Percentiles rank a stretch among this genome's conserved stretches.
Conservation (phyloP, 129 eudicot genomes). For the Cynara cardunculus region DNA sequence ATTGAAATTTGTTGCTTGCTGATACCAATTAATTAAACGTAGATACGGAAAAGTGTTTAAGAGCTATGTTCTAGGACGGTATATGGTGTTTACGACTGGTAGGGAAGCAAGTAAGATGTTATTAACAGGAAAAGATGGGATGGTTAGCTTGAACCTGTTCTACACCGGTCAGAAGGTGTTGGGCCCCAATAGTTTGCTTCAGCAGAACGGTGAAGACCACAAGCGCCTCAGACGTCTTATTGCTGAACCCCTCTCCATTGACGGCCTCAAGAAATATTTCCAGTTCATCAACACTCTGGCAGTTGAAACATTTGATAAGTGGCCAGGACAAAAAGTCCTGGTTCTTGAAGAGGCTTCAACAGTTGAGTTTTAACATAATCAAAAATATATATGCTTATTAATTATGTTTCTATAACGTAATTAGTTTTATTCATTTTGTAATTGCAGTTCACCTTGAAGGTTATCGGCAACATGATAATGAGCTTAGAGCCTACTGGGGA, state of each 20-base stretch:
- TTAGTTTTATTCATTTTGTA: background rate
- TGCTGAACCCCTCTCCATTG: conserved; percentile 71
- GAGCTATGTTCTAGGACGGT: conserved; percentile 70
- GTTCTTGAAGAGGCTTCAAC: conserved; percentile 85
- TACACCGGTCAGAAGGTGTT: conserved; percentile 73
- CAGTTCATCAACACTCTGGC: conserved; percentile 67
- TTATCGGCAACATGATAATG: conserved; percentile 83
- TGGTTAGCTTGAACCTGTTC: conserved; percentile 73
- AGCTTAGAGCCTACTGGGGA: conserved; percentile 77
- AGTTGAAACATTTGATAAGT: conserved; percentile 47
- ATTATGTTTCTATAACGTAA: background rate
- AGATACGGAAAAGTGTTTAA: conserved; percentile 83
- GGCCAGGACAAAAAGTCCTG: conserved; percentile 52
- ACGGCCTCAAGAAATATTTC: conserved; percentile 66
- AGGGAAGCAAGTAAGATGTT: conserved; percentile 76
- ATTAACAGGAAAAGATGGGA: conserved; percentile 79
- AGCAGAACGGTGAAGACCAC: conserved; percentile 75
- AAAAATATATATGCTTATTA: background rate
- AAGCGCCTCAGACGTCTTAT: conserved; percentile 66
- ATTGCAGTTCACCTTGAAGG: conserved; percentile 74
- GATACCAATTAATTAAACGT: background rate
- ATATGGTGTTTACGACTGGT: conserved; percentile 65
- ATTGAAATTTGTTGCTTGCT: background rate
- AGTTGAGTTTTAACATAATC: background rate
- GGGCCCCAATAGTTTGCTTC: conserved; percentile 76